Evolutionary conservation across 1,139 yeast species (phyloP), one percentile per base, ranked within the genome.

Genomic region (Geotrichum citri-aurantii): DNA sequence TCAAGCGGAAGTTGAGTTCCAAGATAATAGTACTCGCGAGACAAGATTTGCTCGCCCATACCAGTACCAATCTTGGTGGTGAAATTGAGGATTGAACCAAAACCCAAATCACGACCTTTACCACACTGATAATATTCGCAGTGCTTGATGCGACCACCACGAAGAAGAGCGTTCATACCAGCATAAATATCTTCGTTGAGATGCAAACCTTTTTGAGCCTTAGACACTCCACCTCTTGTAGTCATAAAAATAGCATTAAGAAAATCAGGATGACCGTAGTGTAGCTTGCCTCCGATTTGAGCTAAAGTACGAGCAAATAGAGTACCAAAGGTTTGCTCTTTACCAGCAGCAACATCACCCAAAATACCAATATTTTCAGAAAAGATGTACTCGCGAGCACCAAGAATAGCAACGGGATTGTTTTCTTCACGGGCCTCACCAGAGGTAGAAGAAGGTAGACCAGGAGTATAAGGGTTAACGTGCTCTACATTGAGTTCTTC

Each of bases 281-380:
- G 99, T 75, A 93, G 84, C 74, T 93, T 93, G 80, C 97, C 98
- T 77, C 99, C 99, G 77, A 93, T 87, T 79, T 92, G 97, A 63
- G 99, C 95, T 76, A 93, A 80, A 54, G 98, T 93, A 82, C 99
- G 88, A 48, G 98, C 96, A 71, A 93, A 93, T 74, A 93, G 80
- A 11, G 99, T 93, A 85, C 99, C 99, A 73, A 93, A 93, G 68
- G 99, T 93, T 77, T 93, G 98, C 82, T 93, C 99, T 79, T 93
- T 93, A 83, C 98, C 99, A 66, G 99, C 99, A 69, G 99, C 98
- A 75, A 93, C 95, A 77, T 93, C 99, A 86, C 99, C 99, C 68
- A 93, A 82, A 70, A 93, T 89, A 86, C 99, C 99, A 66, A 96
- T 87, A 79, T 92, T 92, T 77, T 93, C 99, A 63, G 97, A 90